phyloP scores from a whole-genome alignment of 1,139 yeast genomes.

The Scheffersomyces lignicola region DNA sequence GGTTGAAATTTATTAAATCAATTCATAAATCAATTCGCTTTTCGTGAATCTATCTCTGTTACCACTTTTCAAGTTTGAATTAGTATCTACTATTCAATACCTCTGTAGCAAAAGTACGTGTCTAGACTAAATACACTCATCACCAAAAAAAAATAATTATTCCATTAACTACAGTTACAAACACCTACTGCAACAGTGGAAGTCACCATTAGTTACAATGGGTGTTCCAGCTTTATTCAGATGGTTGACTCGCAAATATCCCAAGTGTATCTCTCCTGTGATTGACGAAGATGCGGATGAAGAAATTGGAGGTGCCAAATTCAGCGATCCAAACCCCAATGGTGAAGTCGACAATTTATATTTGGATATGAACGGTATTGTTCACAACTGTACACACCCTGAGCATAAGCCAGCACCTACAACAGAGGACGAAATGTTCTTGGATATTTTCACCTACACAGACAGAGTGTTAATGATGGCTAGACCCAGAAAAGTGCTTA shows the following conservation, averaged over 20 bases:
- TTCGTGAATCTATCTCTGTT: no score
- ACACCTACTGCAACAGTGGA: no score
- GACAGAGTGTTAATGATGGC: slow-evolving; percentile 91
- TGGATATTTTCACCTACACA: slow-evolving; percentile 86
- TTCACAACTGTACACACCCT: slow-evolving; percentile 97
- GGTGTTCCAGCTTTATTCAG: slow-evolving; percentile 97
- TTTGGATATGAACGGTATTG: slow-evolving; percentile 96
- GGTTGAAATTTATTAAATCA: no score
- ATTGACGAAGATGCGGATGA: slow-evolving; percentile 67
- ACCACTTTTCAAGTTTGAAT: no score
- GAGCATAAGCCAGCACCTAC: slow-evolving; percentile 91
- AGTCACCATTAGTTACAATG: no score
- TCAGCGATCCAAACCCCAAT: slow-evolving; percentile 82
- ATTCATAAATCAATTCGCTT: no score
- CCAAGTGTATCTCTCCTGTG: slow-evolving; percentile 90
- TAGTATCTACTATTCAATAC: no score
- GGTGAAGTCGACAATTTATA: slow-evolving; percentile 92
- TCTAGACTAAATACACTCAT: no score
- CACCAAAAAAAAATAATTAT: no score
- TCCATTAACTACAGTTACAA: no score
- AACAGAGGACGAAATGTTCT: slow-evolving; percentile 94
- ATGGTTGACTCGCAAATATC: slow-evolving; percentile 92
- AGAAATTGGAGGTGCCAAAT: slow-evolving; percentile 56
- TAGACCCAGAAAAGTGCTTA: slow-evolving; percentile 85
- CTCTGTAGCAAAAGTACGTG: no score